Base-by-base conservation (phyloP, 164 flowering plant genomes). In the Echeveria elegans region DNA sequence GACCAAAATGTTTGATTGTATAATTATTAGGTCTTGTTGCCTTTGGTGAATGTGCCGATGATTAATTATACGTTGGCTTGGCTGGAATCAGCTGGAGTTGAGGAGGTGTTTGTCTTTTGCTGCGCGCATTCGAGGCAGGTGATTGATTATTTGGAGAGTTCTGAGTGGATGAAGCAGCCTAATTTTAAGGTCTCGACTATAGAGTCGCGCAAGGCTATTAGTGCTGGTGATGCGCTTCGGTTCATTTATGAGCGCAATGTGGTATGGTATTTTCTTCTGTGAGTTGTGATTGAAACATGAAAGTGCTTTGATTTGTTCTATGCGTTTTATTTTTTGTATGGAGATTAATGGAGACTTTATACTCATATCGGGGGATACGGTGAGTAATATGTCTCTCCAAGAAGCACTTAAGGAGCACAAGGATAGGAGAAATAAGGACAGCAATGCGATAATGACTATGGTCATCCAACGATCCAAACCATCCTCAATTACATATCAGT, bases 1-100 rank as follows among this genome's bases (percentile, higher is more conserved):
- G n/a, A n/a, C n/a, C n/a, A n/a, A n/a, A n/a, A n/a, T n/a, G n/a
- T n/a, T n/a, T n/a, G n/a, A n/a, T n/a, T n/a, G n/a, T n/a, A n/a
- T 47, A 32, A 37, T 2, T 63, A 71, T 71, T 52, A 91, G 97
- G 97, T 90, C 31, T 75, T 94, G 18, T 70, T 94, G 69, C 99
- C 99, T 11, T 70, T 94, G 67, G 99, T 82, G 5, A 89, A 92
- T 75, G 79, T 80, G 0, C 99, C 96, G 0, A 94, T 94, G 99
- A 91, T 94, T 32, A 85, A 88, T 65, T 94, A 94, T 74, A 79
- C 99, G 8, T 74, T 94, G 58, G 87, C 96, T 0, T 94, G 99
- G 99, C 90, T 94, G 38, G 99, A 94, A 71, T 89, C 97, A n/a
- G 93, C 94, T 41, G 99, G 96, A 19, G 88, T 94, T 0, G 96